A percentile compares a stretch with the other conserved stretches of the same genome.
Evolutionary conservation across 805 yeast genomes (phyloP).

Genomic region (Hanseniaspora guilliermondii): DNA sequence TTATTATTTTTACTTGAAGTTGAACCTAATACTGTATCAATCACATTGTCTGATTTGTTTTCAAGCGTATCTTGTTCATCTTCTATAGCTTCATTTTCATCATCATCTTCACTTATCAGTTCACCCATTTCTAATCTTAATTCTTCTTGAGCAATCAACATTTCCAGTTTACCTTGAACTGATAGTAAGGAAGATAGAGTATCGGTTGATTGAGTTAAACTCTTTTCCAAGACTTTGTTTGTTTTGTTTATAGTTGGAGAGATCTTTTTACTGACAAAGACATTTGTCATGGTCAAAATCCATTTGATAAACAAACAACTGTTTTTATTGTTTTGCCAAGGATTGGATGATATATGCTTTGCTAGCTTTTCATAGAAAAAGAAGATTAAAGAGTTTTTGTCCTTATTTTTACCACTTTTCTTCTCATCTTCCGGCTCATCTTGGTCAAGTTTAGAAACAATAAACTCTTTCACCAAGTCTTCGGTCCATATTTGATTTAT

Average conservation of each 20-base stretch:
- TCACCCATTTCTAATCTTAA: slow-evolving; percentile 45
- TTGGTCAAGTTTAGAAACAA: slow-evolving; percentile 21
- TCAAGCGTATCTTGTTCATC: slow-evolving; percentile 24
- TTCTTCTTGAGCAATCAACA: slow-evolving; percentile 62
- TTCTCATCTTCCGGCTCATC: slow-evolving; percentile 20
- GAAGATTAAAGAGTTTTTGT: slow-evolving; percentile 6
- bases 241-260: slow-evolving; percentile 4
- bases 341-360: slow-evolving; percentile 32
- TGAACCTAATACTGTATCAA: slow-evolving; percentile 19
- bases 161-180: slow-evolving; percentile 73
- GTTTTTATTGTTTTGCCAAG: slow-evolving; percentile 21
- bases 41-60: slow-evolving; percentile 32
- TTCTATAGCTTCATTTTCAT: slow-evolving; percentile 22
- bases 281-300: slow-evolving; percentile 59
- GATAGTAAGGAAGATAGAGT: slow-evolving; percentile 58
- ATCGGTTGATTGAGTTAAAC: slow-evolving; percentile 45
- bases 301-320: slow-evolving; percentile 63
- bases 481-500: slow-evolving; percentile 21
- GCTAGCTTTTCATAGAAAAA: slow-evolving; percentile 37
- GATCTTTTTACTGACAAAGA: slow-evolving; percentile 15
- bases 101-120: slow-evolving; percentile 25
- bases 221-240: slow-evolving; percentile 38
- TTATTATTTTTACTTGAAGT: neutral
- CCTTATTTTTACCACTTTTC: slow-evolving; percentile 26
- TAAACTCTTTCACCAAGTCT: slow-evolving; percentile 23